These are phyloP conservation scores for Candida incommunis DNA, from an alignment of 805 yeast species.

Conservation along the genomic window DNA sequence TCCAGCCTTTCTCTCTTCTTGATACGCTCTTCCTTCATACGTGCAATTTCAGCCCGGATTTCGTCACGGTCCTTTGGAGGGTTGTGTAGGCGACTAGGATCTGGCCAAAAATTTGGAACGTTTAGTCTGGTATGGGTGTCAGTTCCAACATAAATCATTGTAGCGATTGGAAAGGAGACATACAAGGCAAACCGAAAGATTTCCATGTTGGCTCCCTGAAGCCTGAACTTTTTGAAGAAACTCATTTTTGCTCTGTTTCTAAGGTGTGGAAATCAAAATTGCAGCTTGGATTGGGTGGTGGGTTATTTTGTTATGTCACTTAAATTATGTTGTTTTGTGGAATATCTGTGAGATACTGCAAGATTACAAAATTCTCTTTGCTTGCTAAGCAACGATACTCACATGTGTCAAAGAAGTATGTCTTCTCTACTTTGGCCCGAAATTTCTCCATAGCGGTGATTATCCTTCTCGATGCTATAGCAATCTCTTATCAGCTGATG, in stretches of 20 bases:
- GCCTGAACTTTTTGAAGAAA: conserved; percentile 3
- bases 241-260: not conserved
- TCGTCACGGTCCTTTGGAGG: conserved; percentile 90
- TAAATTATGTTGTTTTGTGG: too few relatives aligned
- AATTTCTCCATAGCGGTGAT: too few relatives aligned
- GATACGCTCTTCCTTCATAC: conserved; percentile 62
- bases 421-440: too few relatives aligned
- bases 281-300: too few relatives aligned
- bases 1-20: conserved; percentile 65
- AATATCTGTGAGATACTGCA: too few relatives aligned
- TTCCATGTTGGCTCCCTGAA: conserved; percentile 15
- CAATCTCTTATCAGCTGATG: too few relatives aligned
- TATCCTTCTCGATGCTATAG: too few relatives aligned
- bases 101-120: conserved; percentile 95
- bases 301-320: too few relatives aligned
- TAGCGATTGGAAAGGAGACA: conserved; percentile 72
- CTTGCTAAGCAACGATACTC: not conserved
- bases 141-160: conserved; percentile 86
- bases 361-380: too few relatives aligned
- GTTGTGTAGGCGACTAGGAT: conserved; percentile 78
- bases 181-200: conserved; percentile 58
- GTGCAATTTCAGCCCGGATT: conserved; percentile 79
- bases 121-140: conserved; percentile 82
- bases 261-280: too few relatives aligned
- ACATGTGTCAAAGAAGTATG: too few relatives aligned